Conservation (phyloP, 2,329 filamentous ascomycete genomes). For the Neofusicoccum umdonicola region DNA sequence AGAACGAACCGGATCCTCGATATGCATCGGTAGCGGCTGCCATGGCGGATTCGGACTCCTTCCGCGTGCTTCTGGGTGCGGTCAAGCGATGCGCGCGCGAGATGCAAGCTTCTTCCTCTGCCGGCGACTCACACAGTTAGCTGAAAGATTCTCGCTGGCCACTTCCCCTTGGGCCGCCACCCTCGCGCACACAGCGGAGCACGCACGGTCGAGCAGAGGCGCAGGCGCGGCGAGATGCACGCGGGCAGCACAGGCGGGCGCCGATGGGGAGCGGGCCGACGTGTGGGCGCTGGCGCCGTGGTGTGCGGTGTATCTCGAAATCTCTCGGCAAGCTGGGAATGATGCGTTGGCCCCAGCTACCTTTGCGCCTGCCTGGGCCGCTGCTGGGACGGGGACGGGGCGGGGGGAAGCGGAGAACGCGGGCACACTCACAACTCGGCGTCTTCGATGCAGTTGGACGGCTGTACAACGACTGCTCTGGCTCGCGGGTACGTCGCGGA, state of each 20-base stretch:
- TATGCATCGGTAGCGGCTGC: slow-evolving; percentile 38
- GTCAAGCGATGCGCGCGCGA: slow-evolving; percentile 9
- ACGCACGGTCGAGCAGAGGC: not conserved
- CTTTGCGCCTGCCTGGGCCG: not conserved
- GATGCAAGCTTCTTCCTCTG: slow-evolving; percentile 12
- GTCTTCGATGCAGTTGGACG: slow-evolving; percentile 9
- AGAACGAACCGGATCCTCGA: slow-evolving; percentile 34
- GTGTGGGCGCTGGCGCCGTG: slow-evolving; percentile 12
- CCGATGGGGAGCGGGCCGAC: slow-evolving; percentile 13
- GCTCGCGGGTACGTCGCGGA: slow-evolving; percentile 14
- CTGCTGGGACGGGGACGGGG: not conserved
- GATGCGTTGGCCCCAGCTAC: slow-evolving; percentile 16
- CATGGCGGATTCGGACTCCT: slow-evolving; percentile 25
- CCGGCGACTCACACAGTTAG: slow-evolving; percentile 5
- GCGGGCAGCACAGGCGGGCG: slow-evolving; percentile 10
- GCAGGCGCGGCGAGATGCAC: slow-evolving; percentile 4
- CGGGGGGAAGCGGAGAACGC: not conserved
- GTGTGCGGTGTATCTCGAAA: slow-evolving; percentile 16
- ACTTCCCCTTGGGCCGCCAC: slow-evolving; percentile 6
- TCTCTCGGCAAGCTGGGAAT: slow-evolving; percentile 17
- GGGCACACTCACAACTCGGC: slow-evolving; percentile 9
- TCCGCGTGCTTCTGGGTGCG: not conserved
- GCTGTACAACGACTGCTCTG: slow-evolving; percentile 8
- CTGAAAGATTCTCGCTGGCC: slow-evolving; percentile 18
- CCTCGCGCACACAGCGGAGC: not conserved